A percentile compares a stretch with the other conserved stretches of the same genome.
These are phyloP conservation scores for Nadsonia starkeyi-henricii DNA, from an alignment of 1,139 yeast species.

Conservation along the genomic window DNA sequence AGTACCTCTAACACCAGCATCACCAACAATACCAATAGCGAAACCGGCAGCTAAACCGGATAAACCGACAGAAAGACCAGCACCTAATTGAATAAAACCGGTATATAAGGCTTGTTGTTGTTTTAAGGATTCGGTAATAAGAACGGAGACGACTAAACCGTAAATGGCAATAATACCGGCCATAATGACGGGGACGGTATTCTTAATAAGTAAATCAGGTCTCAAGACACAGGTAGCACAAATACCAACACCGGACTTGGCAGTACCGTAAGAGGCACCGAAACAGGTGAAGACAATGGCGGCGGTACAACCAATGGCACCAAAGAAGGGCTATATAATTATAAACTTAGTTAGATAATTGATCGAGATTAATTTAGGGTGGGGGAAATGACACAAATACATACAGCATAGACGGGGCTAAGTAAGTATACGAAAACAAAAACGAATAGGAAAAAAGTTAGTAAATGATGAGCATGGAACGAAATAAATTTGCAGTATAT, in stretches of 20 bases:
- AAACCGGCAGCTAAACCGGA: slow-evolving; percentile 97
- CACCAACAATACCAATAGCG: slow-evolving; percentile 97
- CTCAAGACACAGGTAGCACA: slow-evolving; percentile 96
- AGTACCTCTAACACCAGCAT: slow-evolving; percentile 95
- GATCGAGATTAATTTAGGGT: slow-evolving; percentile 4
- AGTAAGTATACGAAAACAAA: no score
- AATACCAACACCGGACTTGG: slow-evolving; percentile 98
- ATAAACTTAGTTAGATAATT: not conserved
- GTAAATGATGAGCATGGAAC: no score
- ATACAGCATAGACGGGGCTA: slow-evolving; percentile 62
- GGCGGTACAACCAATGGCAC: slow-evolving; percentile 97
- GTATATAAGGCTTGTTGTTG: slow-evolving; percentile 90
- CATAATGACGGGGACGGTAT: slow-evolving; percentile 80
- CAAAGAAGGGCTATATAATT: slow-evolving; percentile 57
- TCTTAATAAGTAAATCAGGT: slow-evolving; percentile 76
- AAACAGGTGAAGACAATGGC: slow-evolving; percentile 97
- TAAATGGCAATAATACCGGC: slow-evolving; percentile 99
- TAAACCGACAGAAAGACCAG: slow-evolving; percentile 94
- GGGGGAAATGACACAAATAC: slow-evolving; percentile 12
- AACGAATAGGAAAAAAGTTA: slow-evolving; percentile 1
- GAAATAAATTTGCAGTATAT: no score
- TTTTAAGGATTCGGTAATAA: slow-evolving; percentile 79
- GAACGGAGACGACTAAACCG: slow-evolving; percentile 92
- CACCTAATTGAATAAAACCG: slow-evolving; percentile 96
- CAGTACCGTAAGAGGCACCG: slow-evolving; percentile 99